Evolutionary conservation across 1,284 basidiomycete species (phyloP), one percentile per base, ranked within the genome.

Genomic region (Cutaneotrichosporon sp.): DNA sequence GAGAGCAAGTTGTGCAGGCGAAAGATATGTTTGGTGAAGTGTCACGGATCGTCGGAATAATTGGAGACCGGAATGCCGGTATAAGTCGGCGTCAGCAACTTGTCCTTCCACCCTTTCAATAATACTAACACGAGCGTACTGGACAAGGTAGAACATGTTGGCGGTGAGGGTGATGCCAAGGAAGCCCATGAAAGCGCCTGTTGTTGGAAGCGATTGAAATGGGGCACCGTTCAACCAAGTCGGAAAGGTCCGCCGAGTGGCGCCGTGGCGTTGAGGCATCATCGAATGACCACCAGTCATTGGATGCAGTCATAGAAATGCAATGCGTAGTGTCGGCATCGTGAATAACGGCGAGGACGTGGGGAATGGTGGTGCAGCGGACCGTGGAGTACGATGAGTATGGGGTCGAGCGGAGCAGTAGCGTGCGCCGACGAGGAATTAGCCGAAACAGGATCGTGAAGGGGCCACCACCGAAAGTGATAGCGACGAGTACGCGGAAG

Each of bases 111-210:
- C 20, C 39, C 16, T 22, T 20, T 7, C 16, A 11, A 26, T 10
- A 14, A 46, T 26, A 72, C 70, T 50, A 49, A 72, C 71, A 43
- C 65, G 62, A 52, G 60, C 64, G 62, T 69, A 75, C 61, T 72
- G 65, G 48, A 68, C 46, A 34, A 75, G 64, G 55, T 68, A 64
- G 67, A 61, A 70, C 41, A 59, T 52, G 50, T 64, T 62, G 44
- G 63, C 70, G 46, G 54, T 58, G 48, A 73, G 54, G 26, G 66
- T 62, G 49, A 67, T 64, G 37, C 60, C 61, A 62, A 70, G 68
- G 50, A 75, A 62, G 48, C 47, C 60, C 57, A 68, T 60, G 70
- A 69, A 75, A 57, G 66, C 65, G 56, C 64, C 71, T 74, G 62
- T 51, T 33, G 14, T 14, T 31, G 10, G n/a, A 35, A 44, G 27